phyloP scores from a whole-genome alignment of 495 filamentous ascomycete genomes.

The Aspergillus egyptiacus region DNA sequence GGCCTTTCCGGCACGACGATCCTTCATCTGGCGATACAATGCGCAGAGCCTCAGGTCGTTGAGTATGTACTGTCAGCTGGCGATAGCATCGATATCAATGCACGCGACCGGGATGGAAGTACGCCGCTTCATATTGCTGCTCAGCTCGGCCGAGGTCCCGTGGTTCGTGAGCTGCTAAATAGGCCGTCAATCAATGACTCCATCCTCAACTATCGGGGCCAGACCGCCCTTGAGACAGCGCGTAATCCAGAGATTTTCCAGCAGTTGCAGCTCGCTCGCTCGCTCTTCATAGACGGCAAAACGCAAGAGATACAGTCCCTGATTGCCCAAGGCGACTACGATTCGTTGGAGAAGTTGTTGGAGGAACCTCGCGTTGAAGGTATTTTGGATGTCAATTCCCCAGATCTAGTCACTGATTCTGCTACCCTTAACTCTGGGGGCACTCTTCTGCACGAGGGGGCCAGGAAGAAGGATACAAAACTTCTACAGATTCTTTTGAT shows the following conservation, averaged over 20 bases:
- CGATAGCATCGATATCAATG: constrained; percentile 72
- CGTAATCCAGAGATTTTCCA: constrained; percentile 92
- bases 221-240: constrained; percentile 81
- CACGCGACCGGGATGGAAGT: constrained; percentile 86
- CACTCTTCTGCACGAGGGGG: constrained; percentile 89
- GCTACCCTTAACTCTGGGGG: constrained; percentile 69
- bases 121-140: constrained; percentile 88
- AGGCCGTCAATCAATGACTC: constrained; percentile 81
- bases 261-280: constrained; percentile 84
- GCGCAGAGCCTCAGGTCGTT: constrained; percentile 90
- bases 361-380: constrained; percentile 79
- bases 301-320: constrained; percentile 75
- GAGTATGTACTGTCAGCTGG: constrained; percentile 80
- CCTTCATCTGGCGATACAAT: constrained; percentile 93
- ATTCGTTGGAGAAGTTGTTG: constrained; percentile 67
- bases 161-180: constrained; percentile 76
- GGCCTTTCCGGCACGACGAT: constrained; percentile 75
- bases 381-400: constrained; percentile 81
- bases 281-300: constrained; percentile 81
- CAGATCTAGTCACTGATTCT: constrained; percentile 79
- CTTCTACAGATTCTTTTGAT: constrained; percentile 84
- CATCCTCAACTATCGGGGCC: constrained; percentile 81
- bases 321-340: constrained; percentile 65
- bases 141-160: constrained; percentile 66
- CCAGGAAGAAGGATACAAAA: constrained; percentile 73